Base-by-base conservation (phyloP, 768 basidiomycete genomes). In the Kwoniella newhampshirensis region DNA sequence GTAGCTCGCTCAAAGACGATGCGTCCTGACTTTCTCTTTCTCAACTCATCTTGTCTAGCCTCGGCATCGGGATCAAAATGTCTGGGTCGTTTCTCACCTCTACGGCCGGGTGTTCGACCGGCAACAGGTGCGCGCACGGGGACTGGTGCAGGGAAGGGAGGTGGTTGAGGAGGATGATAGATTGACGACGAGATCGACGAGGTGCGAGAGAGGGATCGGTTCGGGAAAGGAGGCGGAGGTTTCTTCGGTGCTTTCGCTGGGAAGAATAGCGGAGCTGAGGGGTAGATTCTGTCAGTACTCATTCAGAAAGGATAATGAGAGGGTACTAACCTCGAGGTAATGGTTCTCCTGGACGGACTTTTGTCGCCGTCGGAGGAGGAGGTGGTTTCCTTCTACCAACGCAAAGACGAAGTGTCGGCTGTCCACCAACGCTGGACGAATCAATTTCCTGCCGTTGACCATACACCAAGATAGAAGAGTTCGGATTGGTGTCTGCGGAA, bases 391-490 rank as follows among this genome's bases (percentile, higher is more conserved):
- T 42, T 30, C 68, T 51, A 2, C 65, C 62, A 13, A 70, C 70
- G 26, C 58, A 60, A 4, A 72, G 51, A 28, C 57, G 50, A 9
- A 70, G 52, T 3, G 37, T 53, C 6, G 30, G 30, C 37, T 40
- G 60, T 43, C 48, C 47, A 25, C 25, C 37, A 11, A 13, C 39
- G 21, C 37, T 28, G 42, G 51, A n/a, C 9, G 46, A 48, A 23
- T 17, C 21, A n/a, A 26, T 5, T 41, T 48, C 30, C 42, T 70
- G 54, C 18, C 52, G 45, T 46, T 74, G 75, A 1, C 75, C 75
- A 48, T 70, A 76, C 1, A 76, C 58, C 15, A 76, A 41, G 39
- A 75, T 58, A 6, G 61, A 71, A 11, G 70, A 93, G 75, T 45
- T 62, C 12, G 26, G 59, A 23, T 18, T 55, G 4, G 20, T 3